phyloP scores from a whole-genome alignment of 2,329 filamentous ascomycete species.

The Cladosporium sp. region DNA sequence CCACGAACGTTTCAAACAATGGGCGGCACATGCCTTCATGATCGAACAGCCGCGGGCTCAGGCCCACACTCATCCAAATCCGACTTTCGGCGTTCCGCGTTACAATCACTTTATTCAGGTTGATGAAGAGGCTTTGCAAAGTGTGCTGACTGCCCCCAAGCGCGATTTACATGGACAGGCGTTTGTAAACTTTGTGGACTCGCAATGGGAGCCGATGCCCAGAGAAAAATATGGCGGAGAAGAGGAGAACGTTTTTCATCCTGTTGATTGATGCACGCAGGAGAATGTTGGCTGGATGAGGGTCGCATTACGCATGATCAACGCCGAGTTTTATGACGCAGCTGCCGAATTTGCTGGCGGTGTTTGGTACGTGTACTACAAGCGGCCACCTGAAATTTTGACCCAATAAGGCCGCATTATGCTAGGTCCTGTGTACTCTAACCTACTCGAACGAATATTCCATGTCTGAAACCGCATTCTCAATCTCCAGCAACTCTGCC shows the following conservation, averaged over 20 bases:
- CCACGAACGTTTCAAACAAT: constrained; percentile 6
- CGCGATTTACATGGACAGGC: neutral
- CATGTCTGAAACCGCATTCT: too few relatives aligned
- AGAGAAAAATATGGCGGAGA: neutral
- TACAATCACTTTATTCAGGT: constrained; percentile 3
- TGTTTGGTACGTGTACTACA: too few relatives aligned
- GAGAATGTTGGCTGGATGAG: constrained; percentile 10
- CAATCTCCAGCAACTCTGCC: too few relatives aligned
- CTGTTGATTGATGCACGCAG: constrained; percentile 3
- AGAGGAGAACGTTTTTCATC: neutral
- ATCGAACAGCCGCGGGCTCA: constrained; percentile 1
- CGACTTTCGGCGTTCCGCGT: neutral
- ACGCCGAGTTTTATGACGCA: too few relatives aligned
- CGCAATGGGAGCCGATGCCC: neutral
- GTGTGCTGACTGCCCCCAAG: neutral
- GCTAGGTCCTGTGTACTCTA: too few relatives aligned
- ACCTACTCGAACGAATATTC: too few relatives aligned
- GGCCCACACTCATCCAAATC: neutral
- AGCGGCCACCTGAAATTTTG: too few relatives aligned
- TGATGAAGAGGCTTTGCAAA: constrained; percentile 8
- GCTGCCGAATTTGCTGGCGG: too few relatives aligned
- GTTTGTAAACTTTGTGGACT: constrained; percentile 5
- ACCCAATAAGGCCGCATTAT: too few relatives aligned
- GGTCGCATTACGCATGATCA: too few relatives aligned
- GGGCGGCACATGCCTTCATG: neutral